phyloP scores from a whole-genome alignment of 1,284 basidiomycete genomes.

The Wolfiporia cocos region DNA sequence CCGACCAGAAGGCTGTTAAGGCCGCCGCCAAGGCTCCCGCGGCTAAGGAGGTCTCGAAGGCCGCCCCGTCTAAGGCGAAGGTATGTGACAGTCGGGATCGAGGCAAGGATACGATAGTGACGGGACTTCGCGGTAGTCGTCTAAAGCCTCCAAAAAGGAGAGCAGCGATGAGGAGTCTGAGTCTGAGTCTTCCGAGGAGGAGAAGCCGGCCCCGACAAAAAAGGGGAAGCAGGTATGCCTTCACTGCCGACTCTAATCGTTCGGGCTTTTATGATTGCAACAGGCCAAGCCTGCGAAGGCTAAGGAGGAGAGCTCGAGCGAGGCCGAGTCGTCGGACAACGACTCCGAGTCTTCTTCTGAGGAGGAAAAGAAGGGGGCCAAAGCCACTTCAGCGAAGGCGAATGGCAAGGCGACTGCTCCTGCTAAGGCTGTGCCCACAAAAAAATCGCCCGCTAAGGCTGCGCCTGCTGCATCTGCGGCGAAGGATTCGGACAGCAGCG shows the following conservation, averaged over 20 bases:
- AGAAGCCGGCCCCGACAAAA: conserved; percentile 21
- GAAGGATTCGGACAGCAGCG: background rate
- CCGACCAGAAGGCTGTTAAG: conserved; percentile 31
- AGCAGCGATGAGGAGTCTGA: conserved; percentile 18
- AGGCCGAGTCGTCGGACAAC: background rate
- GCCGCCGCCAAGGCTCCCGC: conserved; percentile 17
- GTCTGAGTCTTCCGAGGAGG: conserved; percentile 23
- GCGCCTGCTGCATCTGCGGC: background rate
- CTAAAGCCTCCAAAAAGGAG: conserved; percentile 27
- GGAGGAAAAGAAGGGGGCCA: too few species aligned
- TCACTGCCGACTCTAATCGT: background rate
- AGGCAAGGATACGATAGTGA: background rate
- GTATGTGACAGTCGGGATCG: conserved; percentile 9
- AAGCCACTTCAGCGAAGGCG: too few species aligned
- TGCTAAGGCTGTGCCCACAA: background rate
- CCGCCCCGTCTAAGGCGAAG: conserved; percentile 27
- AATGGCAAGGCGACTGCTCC: background rate
- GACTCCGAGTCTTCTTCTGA: conserved; percentile 9
- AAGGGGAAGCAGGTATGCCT: conserved; percentile 19
- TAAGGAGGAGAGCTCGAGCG: conserved; percentile 1
- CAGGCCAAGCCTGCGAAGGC: conserved; percentile 9
- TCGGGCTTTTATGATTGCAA: background rate
- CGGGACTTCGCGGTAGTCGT: conserved; percentile 25
- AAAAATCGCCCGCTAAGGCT: too few species aligned
- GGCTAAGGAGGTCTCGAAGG: conserved; percentile 23